phyloP scores from a whole-genome alignment of 202 grass and related monocot species.

The Zoysia matrella region DNA sequence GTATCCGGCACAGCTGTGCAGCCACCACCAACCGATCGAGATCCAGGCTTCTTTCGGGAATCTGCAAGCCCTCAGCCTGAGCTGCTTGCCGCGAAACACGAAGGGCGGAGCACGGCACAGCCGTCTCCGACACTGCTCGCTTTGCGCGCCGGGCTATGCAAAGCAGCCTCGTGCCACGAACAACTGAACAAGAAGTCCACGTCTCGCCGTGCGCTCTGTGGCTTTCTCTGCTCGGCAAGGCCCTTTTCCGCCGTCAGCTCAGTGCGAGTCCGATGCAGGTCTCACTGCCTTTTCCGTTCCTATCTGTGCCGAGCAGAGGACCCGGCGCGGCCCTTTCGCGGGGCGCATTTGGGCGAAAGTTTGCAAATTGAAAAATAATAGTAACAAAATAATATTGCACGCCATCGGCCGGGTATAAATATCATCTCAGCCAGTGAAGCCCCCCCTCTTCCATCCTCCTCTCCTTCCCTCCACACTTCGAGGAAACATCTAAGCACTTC shows the following conservation, averaged over 20 bases:
- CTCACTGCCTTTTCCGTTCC: slow-evolving; percentile 19
- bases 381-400: neutral
- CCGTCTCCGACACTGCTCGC: too few species aligned
- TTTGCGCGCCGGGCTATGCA: slow-evolving; percentile 12
- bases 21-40: too few species aligned
- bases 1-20: neutral
- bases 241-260: slow-evolving; percentile 25
- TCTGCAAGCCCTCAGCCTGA: too few species aligned
- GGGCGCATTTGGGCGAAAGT: slow-evolving; percentile 28
- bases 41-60: too few species aligned
- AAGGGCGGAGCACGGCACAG: too few species aligned
- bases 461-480: slow-evolving; percentile 43
- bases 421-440: neutral
- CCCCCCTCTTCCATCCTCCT: neutral
- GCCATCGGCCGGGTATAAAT: slow-evolving; percentile 47
- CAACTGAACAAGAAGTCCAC: neutral
- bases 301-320: too few species aligned
- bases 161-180: slow-evolving; percentile 31
- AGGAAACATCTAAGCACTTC: slow-evolving; percentile 48
- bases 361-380: too few species aligned
- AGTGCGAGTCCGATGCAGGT: slow-evolving; percentile 53
- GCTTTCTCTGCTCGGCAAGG: neutral
- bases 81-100: too few species aligned
- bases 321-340: slow-evolving; percentile 18
- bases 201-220: neutral